These are phyloP conservation scores for Populus tremula DNA, from an alignment of 345 rosid species.

Conservation along the genomic window DNA sequence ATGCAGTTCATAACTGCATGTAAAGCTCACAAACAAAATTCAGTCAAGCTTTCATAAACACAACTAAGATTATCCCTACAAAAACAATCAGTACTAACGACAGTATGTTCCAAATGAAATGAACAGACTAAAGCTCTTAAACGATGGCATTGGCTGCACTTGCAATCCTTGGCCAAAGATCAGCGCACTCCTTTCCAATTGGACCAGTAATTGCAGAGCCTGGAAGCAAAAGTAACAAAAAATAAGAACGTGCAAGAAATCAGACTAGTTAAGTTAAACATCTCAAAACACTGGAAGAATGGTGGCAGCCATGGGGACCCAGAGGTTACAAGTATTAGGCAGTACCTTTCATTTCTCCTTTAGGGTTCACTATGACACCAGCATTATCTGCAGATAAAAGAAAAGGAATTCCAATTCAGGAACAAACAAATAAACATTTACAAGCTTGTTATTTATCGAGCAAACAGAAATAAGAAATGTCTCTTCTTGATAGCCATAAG, in stretches of 20 bases:
- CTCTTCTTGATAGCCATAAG: too few relatives aligned
- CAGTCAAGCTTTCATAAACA: neutral
- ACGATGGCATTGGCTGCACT: conserved; percentile 63
- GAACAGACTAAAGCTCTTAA: neutral
- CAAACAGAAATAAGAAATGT: neutral
- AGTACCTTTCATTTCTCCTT: conserved; percentile 95
- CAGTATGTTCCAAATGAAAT: neutral
- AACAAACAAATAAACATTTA: neutral
- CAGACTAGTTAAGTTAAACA: neutral
- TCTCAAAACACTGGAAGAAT: neutral
- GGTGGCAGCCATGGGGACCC: neutral
- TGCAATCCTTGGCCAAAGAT: conserved; percentile 94
- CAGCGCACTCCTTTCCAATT: conserved; percentile 91
- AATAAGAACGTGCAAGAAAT: neutral
- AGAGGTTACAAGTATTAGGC: too few relatives aligned
- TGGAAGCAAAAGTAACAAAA: conserved; percentile 14
- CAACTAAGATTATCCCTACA: neutral
- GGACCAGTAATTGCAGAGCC: conserved; percentile 95
- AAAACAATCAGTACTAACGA: neutral
- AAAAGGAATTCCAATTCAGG: neutral
- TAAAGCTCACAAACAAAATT: neutral
- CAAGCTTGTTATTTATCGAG: accelerated
- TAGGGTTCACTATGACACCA: conserved; percentile 87
- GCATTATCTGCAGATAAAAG: conserved; percentile 65
- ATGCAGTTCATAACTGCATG: neutral